Percentiles rank a stretch among this genome's conserved stretches.
phyloP scores from a whole-genome alignment of 306 rosid species.

The Trichosanthes truncata region DNA sequence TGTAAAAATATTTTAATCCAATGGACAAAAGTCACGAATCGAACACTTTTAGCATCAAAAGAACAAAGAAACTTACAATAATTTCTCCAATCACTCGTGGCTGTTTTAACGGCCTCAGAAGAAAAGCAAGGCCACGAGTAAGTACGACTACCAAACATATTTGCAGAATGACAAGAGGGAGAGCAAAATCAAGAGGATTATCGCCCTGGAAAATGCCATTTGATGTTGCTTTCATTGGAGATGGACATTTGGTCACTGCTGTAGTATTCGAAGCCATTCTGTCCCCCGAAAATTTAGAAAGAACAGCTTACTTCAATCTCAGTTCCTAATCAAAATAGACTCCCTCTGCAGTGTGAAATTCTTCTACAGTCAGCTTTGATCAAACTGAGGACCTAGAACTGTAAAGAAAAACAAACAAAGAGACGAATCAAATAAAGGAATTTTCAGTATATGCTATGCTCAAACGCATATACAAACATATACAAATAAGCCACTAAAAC shows the following conservation, averaged over 20 bases:
- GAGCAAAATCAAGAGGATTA: constrained; percentile 68
- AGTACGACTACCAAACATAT: constrained; percentile 31
- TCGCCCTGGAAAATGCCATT: constrained; percentile 79
- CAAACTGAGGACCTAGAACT: background rate
- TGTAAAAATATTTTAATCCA: background rate
- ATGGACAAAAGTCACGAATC: background rate
- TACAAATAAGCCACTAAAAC: background rate
- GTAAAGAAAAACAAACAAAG: background rate
- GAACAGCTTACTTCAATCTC: constrained; percentile 12
- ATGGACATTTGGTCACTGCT: constrained; percentile 24
- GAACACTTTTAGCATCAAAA: background rate
- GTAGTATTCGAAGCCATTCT: constrained; percentile 38
- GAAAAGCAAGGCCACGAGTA: constrained; percentile 41
- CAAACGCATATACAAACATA: background rate
- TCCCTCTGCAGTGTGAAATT: background rate
- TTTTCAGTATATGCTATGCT: background rate
- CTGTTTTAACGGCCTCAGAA: constrained; percentile 39
- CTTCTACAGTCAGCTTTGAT: background rate
- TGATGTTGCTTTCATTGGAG: constrained; percentile 68
- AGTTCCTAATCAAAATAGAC: constrained; percentile 15
- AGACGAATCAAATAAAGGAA: background rate
- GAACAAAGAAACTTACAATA: constrained; percentile 38
- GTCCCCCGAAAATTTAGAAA: constrained; percentile 1
- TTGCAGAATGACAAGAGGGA: constrained; percentile 55
- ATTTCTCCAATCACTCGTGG: constrained; percentile 56